Conservation (phyloP, 768 basidiomycete species). For the Termitomyces sp. region DNA sequence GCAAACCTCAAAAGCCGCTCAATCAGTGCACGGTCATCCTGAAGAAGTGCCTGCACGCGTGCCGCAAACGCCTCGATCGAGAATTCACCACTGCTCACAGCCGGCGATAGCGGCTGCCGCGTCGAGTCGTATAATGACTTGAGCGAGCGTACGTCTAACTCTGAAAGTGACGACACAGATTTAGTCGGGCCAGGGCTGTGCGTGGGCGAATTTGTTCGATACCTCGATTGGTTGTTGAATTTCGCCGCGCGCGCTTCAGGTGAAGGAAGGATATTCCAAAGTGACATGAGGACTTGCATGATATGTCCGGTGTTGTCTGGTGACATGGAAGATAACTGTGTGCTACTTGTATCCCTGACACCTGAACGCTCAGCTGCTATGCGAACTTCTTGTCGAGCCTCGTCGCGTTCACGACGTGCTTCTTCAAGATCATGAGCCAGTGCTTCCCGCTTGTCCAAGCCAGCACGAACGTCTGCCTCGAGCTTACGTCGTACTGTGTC, state of each 20-base stretch:
- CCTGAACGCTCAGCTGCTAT: conserved; percentile 5
- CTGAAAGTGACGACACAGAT: conserved; percentile 55
- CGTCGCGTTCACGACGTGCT: conserved; percentile 45
- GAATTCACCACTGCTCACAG: conserved; percentile 36
- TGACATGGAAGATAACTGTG: conserved; percentile 9
- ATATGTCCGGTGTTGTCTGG: conserved; percentile 44
- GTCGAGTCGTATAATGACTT: conserved; percentile 67
- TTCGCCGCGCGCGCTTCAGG: conserved; percentile 74
- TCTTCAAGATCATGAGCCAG: conserved; percentile 50
- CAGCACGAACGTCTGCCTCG: conserved; percentile 43
- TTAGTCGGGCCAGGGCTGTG: conserved; percentile 5
- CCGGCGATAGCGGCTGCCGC: conserved; percentile 21
- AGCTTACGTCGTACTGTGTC: conserved; percentile 36
- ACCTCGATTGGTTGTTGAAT: conserved; percentile 38
- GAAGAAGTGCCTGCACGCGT: conserved; percentile 74
- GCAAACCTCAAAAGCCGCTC: conserved; percentile 82
- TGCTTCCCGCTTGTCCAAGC: conserved; percentile 40
- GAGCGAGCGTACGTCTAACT: conserved; percentile 82
- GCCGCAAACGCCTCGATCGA: conserved; percentile 70
- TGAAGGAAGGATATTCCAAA: conserved; percentile 83
- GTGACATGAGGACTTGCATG: conserved; percentile 55
- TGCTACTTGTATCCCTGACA: conserved; percentile 5
- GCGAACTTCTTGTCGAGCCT: conserved; percentile 35
- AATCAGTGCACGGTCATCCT: conserved; percentile 80
- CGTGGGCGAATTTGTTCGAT: conserved; percentile 41